Evolutionary conservation across 1,284 basidiomycete species (phyloP), one percentile per base, ranked within the genome.

Genomic region (Leccinum pachyderme): DNA sequence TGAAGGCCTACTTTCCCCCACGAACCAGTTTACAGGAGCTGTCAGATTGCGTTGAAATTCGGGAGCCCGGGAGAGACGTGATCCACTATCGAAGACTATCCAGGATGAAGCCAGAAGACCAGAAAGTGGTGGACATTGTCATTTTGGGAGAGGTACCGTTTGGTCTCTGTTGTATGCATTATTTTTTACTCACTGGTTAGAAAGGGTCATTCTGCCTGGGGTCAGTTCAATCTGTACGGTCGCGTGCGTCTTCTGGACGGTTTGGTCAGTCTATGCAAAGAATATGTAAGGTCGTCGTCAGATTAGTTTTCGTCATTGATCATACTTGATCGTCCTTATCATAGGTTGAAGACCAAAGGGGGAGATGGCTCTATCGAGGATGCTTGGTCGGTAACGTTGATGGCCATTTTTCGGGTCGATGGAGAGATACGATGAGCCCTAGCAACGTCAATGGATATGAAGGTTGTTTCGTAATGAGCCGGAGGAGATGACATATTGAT

Each of bases 141-240:
- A 71, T 91, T 29, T 77, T 80, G 15, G 88, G 88, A 61, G 87
- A 91, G 77, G 88, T 89, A 58, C 9, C 22, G 28, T 50, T 24
- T 13, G 11, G 18, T 41, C 22, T 41, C n/a, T 31, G 46, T 22
- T 37, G 35, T 35, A 29, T 54, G 49, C 49, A 32, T 31, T 41
- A n/a, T 7, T 12, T 3, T 54, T 56, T 46, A 35, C 51, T 39
- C 6, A 15, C 43, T 22, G 18, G 22, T 22, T 48, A 29, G 4
- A 25, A 58, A 89, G 85, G 89, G 88, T 9, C 89, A 91, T 68
- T 91, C 89, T 4, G 81, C 87, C 27, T 91, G 88, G 89, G 88
- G 88, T 22, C 83, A 89, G 61, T 91, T 90, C 68, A 84, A 77
- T 53, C 69, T 91, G 18, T 70, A 84, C 8, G 88, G 89, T 39